Evolutionary conservation across 345 rosid species (phyloP).

Genomic region (Salix exigua): DNA sequence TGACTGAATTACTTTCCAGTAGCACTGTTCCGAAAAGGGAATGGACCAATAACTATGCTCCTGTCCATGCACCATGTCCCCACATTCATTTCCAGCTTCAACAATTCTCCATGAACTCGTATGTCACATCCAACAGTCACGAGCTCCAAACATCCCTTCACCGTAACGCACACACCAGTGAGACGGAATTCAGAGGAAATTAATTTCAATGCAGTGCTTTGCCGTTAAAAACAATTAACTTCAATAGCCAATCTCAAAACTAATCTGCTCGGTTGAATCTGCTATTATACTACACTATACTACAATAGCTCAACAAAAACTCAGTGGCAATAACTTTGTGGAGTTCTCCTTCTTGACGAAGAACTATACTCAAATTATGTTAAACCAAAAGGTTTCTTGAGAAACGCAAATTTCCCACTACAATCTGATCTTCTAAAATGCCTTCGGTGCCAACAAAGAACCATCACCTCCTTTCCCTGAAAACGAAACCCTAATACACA

Average conservation of each 20-base stretch:
- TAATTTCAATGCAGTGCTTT: slow-evolving; percentile 12
- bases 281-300: slow-evolving; percentile 8
- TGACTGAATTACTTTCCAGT: slow-evolving; percentile 29
- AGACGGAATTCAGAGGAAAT: slow-evolving; percentile 14
- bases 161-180: slow-evolving; percentile 14
- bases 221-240: background rate
- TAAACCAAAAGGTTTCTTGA: slow-evolving; percentile 32
- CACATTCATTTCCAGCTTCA: slow-evolving; percentile 42
- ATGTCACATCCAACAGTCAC: slow-evolving; percentile 22
- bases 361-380: slow-evolving; percentile 25
- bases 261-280: slow-evolving; percentile 18
- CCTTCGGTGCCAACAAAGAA: slow-evolving; percentile 25
- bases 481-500: slow-evolving; percentile 19
- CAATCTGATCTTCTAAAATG: slow-evolving; percentile 23
- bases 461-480: slow-evolving; percentile 32
- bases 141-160: slow-evolving; percentile 9
- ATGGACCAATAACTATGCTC: slow-evolving; percentile 51
- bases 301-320: slow-evolving; percentile 14
- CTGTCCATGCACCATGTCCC: slow-evolving; percentile 63
- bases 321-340: slow-evolving; percentile 5
- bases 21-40: slow-evolving; percentile 50
- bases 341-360: slow-evolving; percentile 3
- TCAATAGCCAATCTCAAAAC: background rate
- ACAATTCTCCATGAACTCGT: slow-evolving; percentile 28
- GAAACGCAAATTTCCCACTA: slow-evolving; percentile 25